Conservation (phyloP, 495 filamentous ascomycete species). For the Rostrohypoxylon terebratum region DNA sequence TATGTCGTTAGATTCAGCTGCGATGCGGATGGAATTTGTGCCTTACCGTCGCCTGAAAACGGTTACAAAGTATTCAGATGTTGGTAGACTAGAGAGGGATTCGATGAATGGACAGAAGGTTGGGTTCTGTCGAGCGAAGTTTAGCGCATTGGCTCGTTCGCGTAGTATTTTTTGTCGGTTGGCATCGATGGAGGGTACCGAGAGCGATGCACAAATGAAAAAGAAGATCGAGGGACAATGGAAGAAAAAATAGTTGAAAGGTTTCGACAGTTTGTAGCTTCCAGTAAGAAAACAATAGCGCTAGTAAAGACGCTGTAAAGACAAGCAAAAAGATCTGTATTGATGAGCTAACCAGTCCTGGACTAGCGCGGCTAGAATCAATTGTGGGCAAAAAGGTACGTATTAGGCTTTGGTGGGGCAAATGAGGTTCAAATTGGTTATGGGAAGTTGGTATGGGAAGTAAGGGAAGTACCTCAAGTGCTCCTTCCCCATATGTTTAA, state of each 20-base stretch:
- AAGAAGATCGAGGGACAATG: constrained; percentile 21
- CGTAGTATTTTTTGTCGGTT: constrained; percentile 7
- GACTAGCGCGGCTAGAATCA: constrained; percentile 41
- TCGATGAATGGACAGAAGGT: neutral
- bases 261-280: constrained; percentile 39
- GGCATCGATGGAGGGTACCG: constrained; percentile 3
- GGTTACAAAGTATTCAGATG: neutral
- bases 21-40: neutral
- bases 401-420: constrained; percentile 2
- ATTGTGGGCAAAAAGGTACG: constrained; percentile 13
- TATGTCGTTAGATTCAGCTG: neutral
- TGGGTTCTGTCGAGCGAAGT: neutral
- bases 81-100: neutral
- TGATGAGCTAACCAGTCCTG: neutral
- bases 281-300: constrained; percentile 36
- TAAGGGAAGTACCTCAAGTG: neutral
- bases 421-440: neutral
- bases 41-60: neutral
- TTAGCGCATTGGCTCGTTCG: neutral
- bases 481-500: neutral
- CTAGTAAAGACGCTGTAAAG: constrained; percentile 26
- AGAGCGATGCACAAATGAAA: constrained; percentile 10
- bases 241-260: constrained; percentile 22
- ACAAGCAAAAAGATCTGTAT: constrained; percentile 25
- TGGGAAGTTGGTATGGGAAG: no score